These are phyloP conservation scores for Backusella psychrophila DNA, from an alignment of 192 early-diverging fungal species.

Conservation along the genomic window DNA sequence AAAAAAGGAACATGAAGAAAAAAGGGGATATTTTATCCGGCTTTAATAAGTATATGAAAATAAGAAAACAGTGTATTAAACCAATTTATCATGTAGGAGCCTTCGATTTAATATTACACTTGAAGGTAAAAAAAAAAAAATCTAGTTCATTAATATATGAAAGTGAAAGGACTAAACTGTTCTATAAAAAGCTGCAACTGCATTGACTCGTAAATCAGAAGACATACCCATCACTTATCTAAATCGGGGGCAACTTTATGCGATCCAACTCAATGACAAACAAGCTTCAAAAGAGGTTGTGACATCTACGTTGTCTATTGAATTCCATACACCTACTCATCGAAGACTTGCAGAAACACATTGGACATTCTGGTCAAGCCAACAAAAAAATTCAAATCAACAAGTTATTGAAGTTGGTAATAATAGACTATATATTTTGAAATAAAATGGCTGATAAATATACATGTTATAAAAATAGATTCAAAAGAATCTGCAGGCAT, in stretches of 20 bases:
- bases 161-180: neutral
- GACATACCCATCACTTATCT: conserved; percentile 26
- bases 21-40: neutral
- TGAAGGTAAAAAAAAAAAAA: conserved; percentile 18
- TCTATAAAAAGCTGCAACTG: conserved; percentile 17
- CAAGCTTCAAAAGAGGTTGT: conserved; percentile 47
- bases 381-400: conserved; percentile 58
- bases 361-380: conserved; percentile 75
- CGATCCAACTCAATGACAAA: conserved; percentile 50
- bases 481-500: conserved; percentile 23
- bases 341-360: conserved; percentile 60
- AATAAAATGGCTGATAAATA: neutral
- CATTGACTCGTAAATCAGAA: conserved; percentile 25
- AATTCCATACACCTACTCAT: conserved; percentile 71
- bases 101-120: conserved; percentile 18
- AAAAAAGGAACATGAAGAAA: neutral
- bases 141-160: neutral
- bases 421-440: neutral
- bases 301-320: conserved; percentile 53
- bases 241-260: conserved; percentile 54
- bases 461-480: conserved; percentile 14
- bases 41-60: neutral
- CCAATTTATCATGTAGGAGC: neutral
- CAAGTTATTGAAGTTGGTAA: conserved; percentile 64
- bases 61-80: neutral